Base-by-base conservation (phyloP, 805 yeast genomes). In the Scheffersomyces coipomensis region DNA sequence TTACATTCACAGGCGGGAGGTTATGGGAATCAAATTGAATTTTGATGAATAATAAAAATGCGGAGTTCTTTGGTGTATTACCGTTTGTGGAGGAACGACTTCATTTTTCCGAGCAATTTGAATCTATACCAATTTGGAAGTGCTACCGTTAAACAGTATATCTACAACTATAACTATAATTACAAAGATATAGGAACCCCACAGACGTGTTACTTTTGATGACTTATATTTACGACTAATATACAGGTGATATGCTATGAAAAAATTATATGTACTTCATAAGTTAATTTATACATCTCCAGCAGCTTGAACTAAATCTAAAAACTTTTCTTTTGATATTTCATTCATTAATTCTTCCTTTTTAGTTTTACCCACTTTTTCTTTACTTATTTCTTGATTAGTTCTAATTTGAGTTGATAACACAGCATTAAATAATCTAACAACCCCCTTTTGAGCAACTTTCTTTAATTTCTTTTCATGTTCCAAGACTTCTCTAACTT, bases 361-460 rank as follows among this genome's bases (percentile, higher is more conserved):
- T 67, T 57, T 79, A 50, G 64, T 58, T 37, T 60, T 68, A 35
- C 74, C 78, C 19, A 62, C 66, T 39, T 54, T 65, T 16, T 72
- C 80, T 11, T 66, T 65, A n/a, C 60, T 51, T 2, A 79, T 60
- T 45, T 77, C 84, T 38, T 68, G 67, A 19, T 62, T 67, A 2
- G 88, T 78, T 42, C 68, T 72, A 10, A 78, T 76, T 61, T 88
- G 97, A 1, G 95, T 84, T 22, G 85, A 74, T 55, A 86, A 73
- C 19, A 88, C 81, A 2, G 95, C 96, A 56, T 86, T 91, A 67
- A 83, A 88, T 48, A 87, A 74, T 56, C 81, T 78, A 7, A 88
- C 88, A 11, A 87, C 96, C 66, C 97, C 97, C 48, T 83, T 72
- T 64, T 88, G 95, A 0, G 96, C 98, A 18, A 81, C 74, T 56